Evolutionary conservation across 2,329 filamentous ascomycete genomes (phyloP).

Genomic region (Ascochyta viciae-villosae): DNA sequence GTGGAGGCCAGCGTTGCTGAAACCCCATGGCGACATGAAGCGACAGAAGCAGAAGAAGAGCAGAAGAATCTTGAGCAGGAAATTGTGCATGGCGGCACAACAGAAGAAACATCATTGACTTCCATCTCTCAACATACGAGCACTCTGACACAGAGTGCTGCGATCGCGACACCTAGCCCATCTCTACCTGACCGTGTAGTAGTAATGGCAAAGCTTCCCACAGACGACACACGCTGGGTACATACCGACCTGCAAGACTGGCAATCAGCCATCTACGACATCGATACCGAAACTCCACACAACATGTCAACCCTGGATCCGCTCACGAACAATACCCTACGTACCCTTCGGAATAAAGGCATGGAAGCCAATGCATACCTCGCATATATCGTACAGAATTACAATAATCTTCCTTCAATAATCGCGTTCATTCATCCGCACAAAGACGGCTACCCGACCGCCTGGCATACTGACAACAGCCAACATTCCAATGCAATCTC

Average conservation of each 20-base stretch:
- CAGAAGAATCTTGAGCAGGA: constrained; percentile 18
- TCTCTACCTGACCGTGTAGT: constrained; percentile 25
- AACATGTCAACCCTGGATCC: constrained; percentile 24
- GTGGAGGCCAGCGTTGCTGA: constrained; percentile 6
- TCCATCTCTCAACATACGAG: constrained; percentile 10
- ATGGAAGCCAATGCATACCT: constrained; percentile 36
- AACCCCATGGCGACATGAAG: constrained; percentile 20
- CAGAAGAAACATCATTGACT: constrained; percentile 5
- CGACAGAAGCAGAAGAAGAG: constrained; percentile 18
- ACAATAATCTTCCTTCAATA: constrained; percentile 29
- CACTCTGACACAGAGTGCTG: constrained; percentile 14
- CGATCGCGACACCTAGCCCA: constrained; percentile 13
- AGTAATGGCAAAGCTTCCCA: constrained; percentile 25
- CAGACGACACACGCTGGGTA: constrained; percentile 31
- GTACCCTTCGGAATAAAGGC: constrained; percentile 31
- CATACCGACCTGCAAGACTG: constrained; percentile 37
- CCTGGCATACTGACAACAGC: constrained; percentile 8
- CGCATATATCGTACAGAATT: constrained; percentile 35
- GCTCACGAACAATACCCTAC: constrained; percentile 24
- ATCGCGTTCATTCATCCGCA: constrained; percentile 31
- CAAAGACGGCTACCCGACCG: constrained; percentile 11
- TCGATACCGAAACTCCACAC: constrained; percentile 25
- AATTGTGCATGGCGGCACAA: constrained; percentile 9
- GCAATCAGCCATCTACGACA: constrained; percentile 53
- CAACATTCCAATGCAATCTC: constrained; percentile 15